Evolutionary conservation across 2,329 filamentous ascomycete species (phyloP), one percentile per base, ranked within the genome.

Genomic region (Colletotrichum sp.): DNA sequence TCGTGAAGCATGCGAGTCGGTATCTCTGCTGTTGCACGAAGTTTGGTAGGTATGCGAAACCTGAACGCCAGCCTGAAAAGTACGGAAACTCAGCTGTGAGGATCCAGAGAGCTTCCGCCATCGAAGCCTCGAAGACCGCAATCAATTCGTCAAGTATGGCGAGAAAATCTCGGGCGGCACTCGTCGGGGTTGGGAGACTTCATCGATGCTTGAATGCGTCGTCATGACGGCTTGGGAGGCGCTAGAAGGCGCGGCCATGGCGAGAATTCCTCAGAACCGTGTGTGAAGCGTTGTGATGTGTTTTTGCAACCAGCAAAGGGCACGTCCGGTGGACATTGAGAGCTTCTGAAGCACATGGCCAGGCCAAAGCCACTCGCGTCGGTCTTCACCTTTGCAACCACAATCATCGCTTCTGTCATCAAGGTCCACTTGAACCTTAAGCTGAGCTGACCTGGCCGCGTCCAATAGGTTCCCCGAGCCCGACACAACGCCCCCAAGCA

Each of bases 51-150:
- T 2, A 43, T 43, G 9, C 5, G 0, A n/a, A n/a, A 43, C 9
- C 3, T 36, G 34, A 36, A 36, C 32, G 32, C 12, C 32, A 34
- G 32, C 32, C 32, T 39, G 36, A 8, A 39, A 43, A 2, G 39
- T 43, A 10, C 1, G 18, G 39, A 43, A 1, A 43, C 39, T 2
- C 18, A 0, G 18, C 18, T n/a, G 39, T 43, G 39, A 43, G 43
- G 0, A 3, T n/a, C 39, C 43, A 18, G 10, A 0, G 10, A 0
- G n/a, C 43, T 3, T 10, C 0, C 22, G 1, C n/a, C 18, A 7
- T 22, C 1, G 43, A 48, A 22, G n/a, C 43, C 43, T 52, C n/a
- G n/a, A 22, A 52, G 12, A 22, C 12, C 43, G n/a, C n/a, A 52
- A 52, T 52, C 10, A 52, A 52, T 52, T 52, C 43, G 43, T 52